Evolutionary conservation across 2,329 filamentous ascomycete genomes (phyloP), one percentile per base, ranked within the genome.

Genomic region (Diaporthe citri): DNA sequence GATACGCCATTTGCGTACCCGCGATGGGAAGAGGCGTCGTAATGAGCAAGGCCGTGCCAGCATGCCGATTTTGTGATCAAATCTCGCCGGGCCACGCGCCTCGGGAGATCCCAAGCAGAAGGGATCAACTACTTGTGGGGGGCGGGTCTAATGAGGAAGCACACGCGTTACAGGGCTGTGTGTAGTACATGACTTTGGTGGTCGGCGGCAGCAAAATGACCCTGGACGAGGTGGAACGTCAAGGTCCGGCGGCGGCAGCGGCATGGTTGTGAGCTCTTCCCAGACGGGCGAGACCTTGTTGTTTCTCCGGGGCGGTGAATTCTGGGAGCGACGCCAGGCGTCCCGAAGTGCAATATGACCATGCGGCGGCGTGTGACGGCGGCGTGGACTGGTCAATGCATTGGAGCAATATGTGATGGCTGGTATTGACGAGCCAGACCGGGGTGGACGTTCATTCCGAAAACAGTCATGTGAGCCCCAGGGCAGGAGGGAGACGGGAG

Each of bases 1-100:
- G 28, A 20, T 51, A 52, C 46, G 64, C 25, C 20, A 22, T 48
- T 66, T 66, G 28, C 34, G 64, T 67, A 67, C 25, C 25, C 17
- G 31, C 12, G 31, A 69, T 55, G 48, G 22, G 62, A 25, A 66
- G 69, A 64, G 71, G 71, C 62, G 74, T 73, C 71, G 59, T 66
- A 39, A 57, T 46, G 71, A 46, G 60, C 55, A 69, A 62, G 71
- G 70, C 74, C 56, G 74, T 69, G 55, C 64, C 25, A 20, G 62
- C 34, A 39, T 36, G 48, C 34, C 48, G 48, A 20, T 17, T n/a
- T 55, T 69, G 22, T 59, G 64, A 70, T 46, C 56, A 71, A 71
- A 62, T 52, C 41, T 64, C 56, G 70, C 60, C 59, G 34, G 15
- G 64, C 64, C 15, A 55, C 64, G 28, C n/a, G 48, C 64, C 9